Evolutionary conservation across 495 filamentous ascomycete genomes (phyloP).

Genomic region (Penicillium malachiteum): DNA sequence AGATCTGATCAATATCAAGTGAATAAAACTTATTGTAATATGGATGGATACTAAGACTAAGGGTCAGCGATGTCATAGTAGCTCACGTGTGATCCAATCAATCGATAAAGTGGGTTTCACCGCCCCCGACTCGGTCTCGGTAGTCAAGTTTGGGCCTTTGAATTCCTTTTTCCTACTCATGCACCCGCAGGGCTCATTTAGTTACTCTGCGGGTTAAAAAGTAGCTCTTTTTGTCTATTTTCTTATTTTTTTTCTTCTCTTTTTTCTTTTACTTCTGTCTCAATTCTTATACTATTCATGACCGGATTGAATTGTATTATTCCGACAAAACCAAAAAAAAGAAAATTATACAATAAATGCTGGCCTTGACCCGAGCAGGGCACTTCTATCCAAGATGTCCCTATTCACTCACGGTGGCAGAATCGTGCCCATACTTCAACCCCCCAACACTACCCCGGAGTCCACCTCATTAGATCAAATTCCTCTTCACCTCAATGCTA

Average conservation of each 20-base stretch:
- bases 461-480: constrained; percentile 10
- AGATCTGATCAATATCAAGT: not conserved
- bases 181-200: constrained; percentile 28
- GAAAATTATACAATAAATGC: constrained; percentile 36
- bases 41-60: not conserved
- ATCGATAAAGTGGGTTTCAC: constrained; percentile 10
- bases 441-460: constrained; percentile 18
- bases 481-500: not conserved
- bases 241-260: constrained; percentile 12
- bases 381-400: constrained; percentile 39
- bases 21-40: too few species aligned
- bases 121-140: constrained; percentile 18
- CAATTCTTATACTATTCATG: constrained; percentile 6
- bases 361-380: constrained; percentile 34
- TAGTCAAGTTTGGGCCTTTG: constrained; percentile 17
- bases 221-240: constrained; percentile 12
- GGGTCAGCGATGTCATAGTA: constrained; percentile 26
- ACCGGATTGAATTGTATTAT: constrained; percentile 7
- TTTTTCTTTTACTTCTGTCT: constrained; percentile 8
- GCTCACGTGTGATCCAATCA: constrained; percentile 27
- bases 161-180: constrained; percentile 26
- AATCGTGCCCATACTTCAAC: constrained; percentile 48
- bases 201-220: constrained; percentile 21
- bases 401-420: constrained; percentile 43
- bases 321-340: not conserved